Evolutionary conservation across 1,139 yeast species (phyloP).

Genomic region (Debaryomyces nepalensis): DNA sequence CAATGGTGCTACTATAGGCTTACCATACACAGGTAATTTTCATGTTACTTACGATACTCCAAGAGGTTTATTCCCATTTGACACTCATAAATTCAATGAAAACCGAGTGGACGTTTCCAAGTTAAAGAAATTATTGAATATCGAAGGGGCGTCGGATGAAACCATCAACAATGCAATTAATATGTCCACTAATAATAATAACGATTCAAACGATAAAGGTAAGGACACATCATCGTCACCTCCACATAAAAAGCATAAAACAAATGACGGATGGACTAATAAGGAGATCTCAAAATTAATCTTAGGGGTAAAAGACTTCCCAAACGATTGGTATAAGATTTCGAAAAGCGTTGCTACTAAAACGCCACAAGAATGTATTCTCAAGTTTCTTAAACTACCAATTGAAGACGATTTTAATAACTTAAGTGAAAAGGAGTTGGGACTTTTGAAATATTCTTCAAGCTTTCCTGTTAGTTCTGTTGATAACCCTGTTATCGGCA

Average conservation of each 20-base stretch:
- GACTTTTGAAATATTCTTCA: conserved; percentile 79
- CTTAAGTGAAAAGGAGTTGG: conserved; percentile 46
- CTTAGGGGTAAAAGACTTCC: conserved; percentile 61
- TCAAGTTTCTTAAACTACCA: conserved; percentile 79
- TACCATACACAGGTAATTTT: conserved; percentile 72
- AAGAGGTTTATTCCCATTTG: conserved; percentile 92
- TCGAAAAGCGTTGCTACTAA: conserved; percentile 66
- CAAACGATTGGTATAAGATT: conserved; percentile 76
- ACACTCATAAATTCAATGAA: conserved; percentile 66
- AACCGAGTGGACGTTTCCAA: conserved; percentile 59
- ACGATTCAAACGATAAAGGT: not conserved
- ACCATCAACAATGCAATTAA: conserved; percentile 1
- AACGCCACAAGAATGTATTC: conserved; percentile 80
- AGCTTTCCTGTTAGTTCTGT: conserved; percentile 81
- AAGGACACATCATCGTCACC: conserved; percentile 11
- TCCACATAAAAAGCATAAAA: conserved; percentile 41
- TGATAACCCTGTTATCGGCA: conserved; percentile 92
- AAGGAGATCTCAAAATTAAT: conserved; percentile 63
- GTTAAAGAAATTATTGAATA: conserved; percentile 53
- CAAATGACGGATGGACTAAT: conserved; percentile 65
- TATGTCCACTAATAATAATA: not conserved
- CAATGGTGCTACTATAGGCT: conserved; percentile 49
- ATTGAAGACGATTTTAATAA: conserved; percentile 73
- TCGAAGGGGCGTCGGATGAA: conserved; percentile 6
- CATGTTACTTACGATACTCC: conserved; percentile 85